Base-by-base conservation (phyloP, 2,329 filamentous ascomycete species). In the Fusarium citri region DNA sequence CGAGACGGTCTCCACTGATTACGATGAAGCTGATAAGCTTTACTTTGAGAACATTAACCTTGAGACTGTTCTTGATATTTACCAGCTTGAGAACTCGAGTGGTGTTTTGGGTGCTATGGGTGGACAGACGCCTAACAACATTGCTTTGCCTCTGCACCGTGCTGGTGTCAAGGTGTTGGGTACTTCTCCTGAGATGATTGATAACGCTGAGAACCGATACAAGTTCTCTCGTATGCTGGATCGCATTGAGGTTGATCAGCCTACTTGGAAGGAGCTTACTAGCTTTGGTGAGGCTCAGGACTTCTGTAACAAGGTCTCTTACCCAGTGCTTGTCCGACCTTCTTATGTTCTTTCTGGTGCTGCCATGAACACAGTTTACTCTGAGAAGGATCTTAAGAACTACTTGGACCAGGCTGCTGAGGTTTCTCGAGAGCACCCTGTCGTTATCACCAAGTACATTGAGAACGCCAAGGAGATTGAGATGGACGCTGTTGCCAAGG, bases 391-490 rank as follows among this genome's bases (percentile, higher is more conserved):
- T 78, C 85, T 99, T 62, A 92, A 93, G 75, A 91, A 87, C 76
- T 98, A 97, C 81, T 86, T 99, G 46, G 89, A 92, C 71, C 95
- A 98, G 82, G 96, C 96, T 56, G 93, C 89, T 9, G 94, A 97
- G 71, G 96, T 99, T 48, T 98, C 96, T 8, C 90, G 93, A 68
- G 95, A 98, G 68, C 93, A 98, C 80, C 96, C 96, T 1, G 96
- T 99, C 14, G 96, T 99, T 66, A 98, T 99, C 77, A 98, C 95
- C 66, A 99, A 99, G 84, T 99, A 98, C 83, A 98, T 99, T 72
- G 96, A 99, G 85, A 96, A 97, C 73, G 96, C 96, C 71, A 98
- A 99, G 86, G 96, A 99, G 81, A 98, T 99, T 69, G 96, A 99
- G 82, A 98, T 99, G 96, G 96, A 99, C 76, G 96, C 96, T 42